Percentiles rank a stretch among this genome's conserved stretches.
Conservation (phyloP, 2,329 filamentous ascomycete genomes). For the Diaporthe capsici region DNA sequence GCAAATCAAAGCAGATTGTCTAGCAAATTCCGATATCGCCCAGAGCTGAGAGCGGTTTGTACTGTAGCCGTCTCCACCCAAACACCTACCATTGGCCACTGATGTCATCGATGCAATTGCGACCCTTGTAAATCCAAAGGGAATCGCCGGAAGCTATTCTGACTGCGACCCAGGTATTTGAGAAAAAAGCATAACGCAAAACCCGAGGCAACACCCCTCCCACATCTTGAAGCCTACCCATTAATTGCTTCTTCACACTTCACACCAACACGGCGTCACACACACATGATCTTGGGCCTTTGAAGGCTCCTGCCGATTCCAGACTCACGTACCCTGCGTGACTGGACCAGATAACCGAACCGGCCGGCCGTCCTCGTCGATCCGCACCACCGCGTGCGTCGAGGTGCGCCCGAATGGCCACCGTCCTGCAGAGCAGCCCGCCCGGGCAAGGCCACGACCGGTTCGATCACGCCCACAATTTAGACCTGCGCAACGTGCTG, state of each 20-base stretch:
- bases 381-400: constrained; percentile 6
- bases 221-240: background rate
- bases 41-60: background rate
- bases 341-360: constrained; percentile 32
- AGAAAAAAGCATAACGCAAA: constrained; percentile 29
- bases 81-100: constrained; percentile 25
- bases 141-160: constrained; percentile 34
- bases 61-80: background rate
- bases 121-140: constrained; percentile 12
- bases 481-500: constrained; percentile 50
- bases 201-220: background rate
- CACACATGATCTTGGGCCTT: background rate
- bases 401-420: constrained; percentile 36
- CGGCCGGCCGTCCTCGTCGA: constrained; percentile 22
- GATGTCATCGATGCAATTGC: constrained; percentile 37
- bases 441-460: constrained; percentile 56
- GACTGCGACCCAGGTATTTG: background rate
- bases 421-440: constrained; percentile 42
- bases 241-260: background rate
- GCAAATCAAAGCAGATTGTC: background rate
- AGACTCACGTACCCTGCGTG: constrained; percentile 40
- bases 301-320: constrained; percentile 21
- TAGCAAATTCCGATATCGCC: constrained; percentile 23
- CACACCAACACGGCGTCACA: background rate
- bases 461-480: constrained; percentile 50